Base-by-base conservation (phyloP, 306 rosid species). In the Mucuna pruriens region DNA sequence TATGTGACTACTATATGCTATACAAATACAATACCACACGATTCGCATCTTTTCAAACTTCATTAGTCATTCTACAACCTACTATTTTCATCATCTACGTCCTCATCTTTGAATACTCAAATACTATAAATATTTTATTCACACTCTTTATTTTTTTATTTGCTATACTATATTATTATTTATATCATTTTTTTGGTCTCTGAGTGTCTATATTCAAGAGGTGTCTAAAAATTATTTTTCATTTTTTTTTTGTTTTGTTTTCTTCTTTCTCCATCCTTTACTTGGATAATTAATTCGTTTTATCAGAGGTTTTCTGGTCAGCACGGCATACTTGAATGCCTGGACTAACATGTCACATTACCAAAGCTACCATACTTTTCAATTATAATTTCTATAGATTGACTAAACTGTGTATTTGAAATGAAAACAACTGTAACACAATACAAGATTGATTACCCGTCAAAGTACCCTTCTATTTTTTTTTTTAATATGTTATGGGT, bases 1-100 rank as follows among this genome's bases (percentile, higher is more conserved):
- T 11, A 10, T 10, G 52, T 45, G 64, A 61, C 68, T 61, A 17
- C 76, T 62, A 40, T 42, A 46, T 23, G 23, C 11, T 45, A 20
- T 31, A 19, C 13, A 29, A 74, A 77, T 2, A 23, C 64, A 22
- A 60, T 76, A 71, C 88, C 86, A 90, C 90, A 85, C 86, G 79
- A 76, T 82, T 87, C 76, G 88, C 88, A 90, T 87, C 93, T 91
- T 58, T 91, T 84, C 80, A 88, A 84, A 71, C 45, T 40, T 73
- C 19, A 85, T 26, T 64, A 19, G 66, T 84, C 40, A 60, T 39
- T 52, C 3, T 26, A 0, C 31, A 3, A 33, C 4, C n/a, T 31
- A 9, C 0, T 57, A 51, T 22, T 54, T n/a, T n/a, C n/a, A n/a
- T n/a, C n/a, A n/a, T n/a, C n/a, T n/a, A n/a, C n/a, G n/a, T n/a